Percentiles rank a stretch among this genome's conserved stretches.
These are phyloP conservation scores for Sicyos baderoa DNA, from an alignment of 306 rosid genomes.

Conservation along the genomic window DNA sequence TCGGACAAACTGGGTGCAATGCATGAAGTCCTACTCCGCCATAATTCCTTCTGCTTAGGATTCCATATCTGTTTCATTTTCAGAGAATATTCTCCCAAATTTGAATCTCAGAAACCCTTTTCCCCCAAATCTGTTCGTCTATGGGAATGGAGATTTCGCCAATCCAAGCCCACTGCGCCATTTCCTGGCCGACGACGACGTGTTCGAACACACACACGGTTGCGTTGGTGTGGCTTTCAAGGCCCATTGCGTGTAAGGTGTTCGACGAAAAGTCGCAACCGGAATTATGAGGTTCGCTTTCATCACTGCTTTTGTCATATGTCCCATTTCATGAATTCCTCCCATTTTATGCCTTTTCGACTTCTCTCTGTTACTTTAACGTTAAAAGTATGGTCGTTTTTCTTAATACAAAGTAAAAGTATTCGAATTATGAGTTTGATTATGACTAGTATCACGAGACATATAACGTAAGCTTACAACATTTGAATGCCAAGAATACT, in stretches of 20 bases:
- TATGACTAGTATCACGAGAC: no score
- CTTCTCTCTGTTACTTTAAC: not conserved
- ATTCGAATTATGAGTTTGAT: constrained; percentile 9
- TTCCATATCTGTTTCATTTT: constrained; percentile 15
- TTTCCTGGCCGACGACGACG: constrained; percentile 11
- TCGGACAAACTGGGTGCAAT: not conserved
- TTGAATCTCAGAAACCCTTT: constrained; percentile 21
- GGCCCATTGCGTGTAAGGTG: not conserved
- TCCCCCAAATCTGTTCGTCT: not conserved
- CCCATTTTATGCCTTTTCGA: not conserved
- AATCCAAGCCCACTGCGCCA: constrained; percentile 21
- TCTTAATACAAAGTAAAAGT: not conserved
- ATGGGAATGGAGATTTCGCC: constrained; percentile 7
- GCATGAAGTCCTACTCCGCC: constrained; percentile 1
- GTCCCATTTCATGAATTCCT: no score
- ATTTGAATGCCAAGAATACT: no score
- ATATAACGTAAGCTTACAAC: no score
- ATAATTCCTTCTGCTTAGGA: constrained; percentile 17
- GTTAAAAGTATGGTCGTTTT: not conserved
- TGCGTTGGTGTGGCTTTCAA: not conserved
- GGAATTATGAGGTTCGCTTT: constrained; percentile 21
- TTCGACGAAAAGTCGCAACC: constrained; percentile 15
- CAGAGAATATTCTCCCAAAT: constrained; percentile 30
- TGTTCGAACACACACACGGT: no score
- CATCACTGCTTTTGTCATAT: constrained; percentile 33